Base-by-base conservation (phyloP, 116 monocot species). In the Dioscorea cayenensis region DNA sequence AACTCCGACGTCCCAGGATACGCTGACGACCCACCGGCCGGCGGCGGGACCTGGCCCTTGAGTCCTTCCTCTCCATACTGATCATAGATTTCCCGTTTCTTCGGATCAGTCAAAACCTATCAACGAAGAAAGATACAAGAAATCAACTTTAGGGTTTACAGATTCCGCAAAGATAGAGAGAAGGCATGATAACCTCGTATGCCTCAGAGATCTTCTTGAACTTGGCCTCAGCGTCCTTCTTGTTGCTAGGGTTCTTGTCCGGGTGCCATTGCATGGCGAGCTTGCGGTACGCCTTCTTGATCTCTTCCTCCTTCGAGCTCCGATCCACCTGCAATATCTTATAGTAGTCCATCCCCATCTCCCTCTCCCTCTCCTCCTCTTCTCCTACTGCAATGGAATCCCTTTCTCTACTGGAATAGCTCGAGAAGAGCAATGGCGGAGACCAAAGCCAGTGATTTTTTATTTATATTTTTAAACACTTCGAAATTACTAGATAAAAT, bases 131-230 rank as follows among this genome's bases (percentile, higher is more conserved):
- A 29, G 18, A 66, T 35, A 36, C 17, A 14, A 36, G 37, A 36
- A 10, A 14, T 49, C 48, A 20, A 68, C 9, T 22, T 9, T 16
- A 66, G 37, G 49, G 67, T 67, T 67, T 22, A 9, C 17, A 14
- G 21, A 59, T 1, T 32, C 32, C 19, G 19, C 59, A 12, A 21
- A 59, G n/a, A 17, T 19, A 17, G 5, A 19, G 59, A 21, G 0
- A 17, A 59, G 21, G n/a, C 32, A 32, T 1, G 59, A 16, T 16
- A n/a, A 82, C 91, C 67, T 87, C 91, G 29, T 91, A 91, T 59
- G 91, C 91, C 69, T 91, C 91, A 36, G 91, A 91, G 74, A 91
- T 84, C 70, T 83, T 55, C 71, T 91, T 91, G 86, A 91, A 91
- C 79, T 85, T 91, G 59, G 83, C 73, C 76, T 90, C 90, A n/a